phyloP scores from a whole-genome alignment of 2,329 filamentous ascomycete species.

The Gyromitra esculenta region DNA sequence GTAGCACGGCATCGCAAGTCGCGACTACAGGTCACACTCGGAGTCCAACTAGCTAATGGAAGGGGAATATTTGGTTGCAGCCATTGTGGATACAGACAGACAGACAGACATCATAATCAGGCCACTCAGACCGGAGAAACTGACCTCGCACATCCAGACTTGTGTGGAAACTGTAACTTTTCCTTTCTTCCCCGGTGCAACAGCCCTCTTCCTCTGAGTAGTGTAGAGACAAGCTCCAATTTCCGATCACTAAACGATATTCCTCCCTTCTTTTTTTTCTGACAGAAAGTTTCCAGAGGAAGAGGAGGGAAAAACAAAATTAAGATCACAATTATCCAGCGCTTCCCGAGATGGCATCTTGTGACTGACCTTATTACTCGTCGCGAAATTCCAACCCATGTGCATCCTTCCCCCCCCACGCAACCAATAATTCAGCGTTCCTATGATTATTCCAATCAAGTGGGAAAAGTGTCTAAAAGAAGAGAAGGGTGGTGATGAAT shows the following conservation, averaged over 20 bases:
- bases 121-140: neutral
- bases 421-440: slow-evolving; percentile 14
- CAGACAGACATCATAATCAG: slow-evolving; percentile 26
- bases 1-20: neutral
- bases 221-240: slow-evolving; percentile 28
- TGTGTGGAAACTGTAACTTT: slow-evolving; percentile 20
- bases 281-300: slow-evolving; percentile 13
- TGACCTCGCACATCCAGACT: slow-evolving; percentile 11
- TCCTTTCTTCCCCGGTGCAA: slow-evolving; percentile 10
- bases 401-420: neutral
- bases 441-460: slow-evolving; percentile 20
- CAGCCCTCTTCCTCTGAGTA: slow-evolving; percentile 12
- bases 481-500: neutral
- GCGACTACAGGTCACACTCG: slow-evolving; percentile 25
- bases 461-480: slow-evolving; percentile 21
- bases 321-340: slow-evolving; percentile 30
- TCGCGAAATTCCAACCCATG: slow-evolving; percentile 7
- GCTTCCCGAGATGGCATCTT: slow-evolving; percentile 48
- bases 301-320: slow-evolving; percentile 11
- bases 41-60: slow-evolving; percentile 11
- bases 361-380: slow-evolving; percentile 41
- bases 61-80: neutral
- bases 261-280: slow-evolving; percentile 7
- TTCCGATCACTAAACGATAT: slow-evolving; percentile 11
- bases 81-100: neutral